Conservation (phyloP, 1,139 yeast species). For the Sugiyamaella paludigena region DNA sequence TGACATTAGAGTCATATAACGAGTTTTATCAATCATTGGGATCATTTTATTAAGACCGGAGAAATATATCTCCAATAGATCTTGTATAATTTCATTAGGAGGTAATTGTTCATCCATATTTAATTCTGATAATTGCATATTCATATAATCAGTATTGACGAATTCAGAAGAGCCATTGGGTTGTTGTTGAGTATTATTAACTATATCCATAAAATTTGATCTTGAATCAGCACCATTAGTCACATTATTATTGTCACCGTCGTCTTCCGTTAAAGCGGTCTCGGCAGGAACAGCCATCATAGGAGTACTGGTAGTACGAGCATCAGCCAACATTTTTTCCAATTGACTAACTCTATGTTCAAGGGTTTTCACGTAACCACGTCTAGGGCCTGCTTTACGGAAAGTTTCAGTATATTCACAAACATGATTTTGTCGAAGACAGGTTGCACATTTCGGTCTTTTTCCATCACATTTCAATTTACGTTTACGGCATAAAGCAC, state of each 20-base stretch:
- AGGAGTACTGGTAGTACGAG: background rate
- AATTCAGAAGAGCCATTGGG: background rate
- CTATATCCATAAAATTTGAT: background rate
- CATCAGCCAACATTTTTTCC: conserved; percentile 22
- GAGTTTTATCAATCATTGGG: conserved; percentile 26
- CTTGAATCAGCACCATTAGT: background rate
- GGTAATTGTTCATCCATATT: conserved; percentile 33
- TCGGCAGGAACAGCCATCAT: conserved; percentile 2
- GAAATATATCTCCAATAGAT: conserved; percentile 28
- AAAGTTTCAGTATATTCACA: conserved; percentile 34
- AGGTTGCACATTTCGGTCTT: conserved; percentile 34
- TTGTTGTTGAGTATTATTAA: background rate
- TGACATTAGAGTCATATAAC: conserved; percentile 21
- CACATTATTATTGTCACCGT: conserved; percentile 1
- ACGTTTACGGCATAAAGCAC: conserved; percentile 35
- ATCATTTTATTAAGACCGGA: conserved; percentile 18
- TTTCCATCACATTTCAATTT: conserved; percentile 37
- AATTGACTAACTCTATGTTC: conserved; percentile 32
- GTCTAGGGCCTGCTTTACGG: conserved; percentile 35
- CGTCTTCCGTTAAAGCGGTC: conserved; percentile 5
- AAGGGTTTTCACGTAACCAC: conserved; percentile 35
- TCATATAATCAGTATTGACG: background rate
- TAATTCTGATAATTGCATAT: conserved; percentile 9
- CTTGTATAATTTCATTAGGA: conserved; percentile 24
- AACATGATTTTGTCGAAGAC: conserved; percentile 27